Conservation (phyloP, 2,329 filamentous ascomycete species). For the Chaetomiaceae sp. region DNA sequence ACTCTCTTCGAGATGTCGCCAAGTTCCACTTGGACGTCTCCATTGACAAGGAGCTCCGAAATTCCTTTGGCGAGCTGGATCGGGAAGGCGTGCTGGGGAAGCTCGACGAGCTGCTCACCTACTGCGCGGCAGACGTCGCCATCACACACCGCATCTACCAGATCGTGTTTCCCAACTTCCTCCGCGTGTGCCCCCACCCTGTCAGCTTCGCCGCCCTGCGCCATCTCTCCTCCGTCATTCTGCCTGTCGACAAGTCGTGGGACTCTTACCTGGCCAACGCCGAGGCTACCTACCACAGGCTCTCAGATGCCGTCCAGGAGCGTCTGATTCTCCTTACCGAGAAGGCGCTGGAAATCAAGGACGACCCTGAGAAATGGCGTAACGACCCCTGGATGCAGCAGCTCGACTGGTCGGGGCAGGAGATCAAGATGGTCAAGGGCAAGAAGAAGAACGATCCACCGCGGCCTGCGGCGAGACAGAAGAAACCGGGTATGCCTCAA, state of each 20-base stretch:
- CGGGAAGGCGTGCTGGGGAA: conserved; percentile 63
- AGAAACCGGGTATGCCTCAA: conserved; percentile 87
- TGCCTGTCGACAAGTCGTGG: conserved; percentile 88
- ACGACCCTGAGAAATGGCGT: conserved; percentile 61
- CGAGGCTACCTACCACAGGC: conserved; percentile 74
- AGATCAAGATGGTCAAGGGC: conserved; percentile 83
- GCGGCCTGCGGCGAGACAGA: conserved; percentile 74
- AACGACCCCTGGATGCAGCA: conserved; percentile 89
- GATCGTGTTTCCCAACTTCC: conserved; percentile 84
- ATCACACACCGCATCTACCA: conserved; percentile 93
- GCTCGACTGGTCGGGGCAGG: conserved; percentile 92
- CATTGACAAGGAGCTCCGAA: conserved; percentile 82
- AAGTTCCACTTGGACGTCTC: conserved; percentile 91
- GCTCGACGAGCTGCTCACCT: conserved; percentile 80
- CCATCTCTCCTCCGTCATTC: conserved; percentile 87
- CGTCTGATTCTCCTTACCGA: conserved; percentile 69
- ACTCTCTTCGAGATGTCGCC: conserved; percentile 90
- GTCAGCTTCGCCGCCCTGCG: conserved; percentile 93
- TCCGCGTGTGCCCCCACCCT: conserved; percentile 87
- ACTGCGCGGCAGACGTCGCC: conserved; percentile 90
- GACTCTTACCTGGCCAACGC: conserved; percentile 76
- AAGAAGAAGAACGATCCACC: conserved; percentile 82
- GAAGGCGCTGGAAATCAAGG: conserved; percentile 70
- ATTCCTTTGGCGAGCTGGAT: conserved; percentile 81
- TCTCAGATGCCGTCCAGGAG: conserved; percentile 72